These are phyloP conservation scores for Mycena maculata DNA, from an alignment of 768 basidiomycete genomes.

Conservation along the genomic window DNA sequence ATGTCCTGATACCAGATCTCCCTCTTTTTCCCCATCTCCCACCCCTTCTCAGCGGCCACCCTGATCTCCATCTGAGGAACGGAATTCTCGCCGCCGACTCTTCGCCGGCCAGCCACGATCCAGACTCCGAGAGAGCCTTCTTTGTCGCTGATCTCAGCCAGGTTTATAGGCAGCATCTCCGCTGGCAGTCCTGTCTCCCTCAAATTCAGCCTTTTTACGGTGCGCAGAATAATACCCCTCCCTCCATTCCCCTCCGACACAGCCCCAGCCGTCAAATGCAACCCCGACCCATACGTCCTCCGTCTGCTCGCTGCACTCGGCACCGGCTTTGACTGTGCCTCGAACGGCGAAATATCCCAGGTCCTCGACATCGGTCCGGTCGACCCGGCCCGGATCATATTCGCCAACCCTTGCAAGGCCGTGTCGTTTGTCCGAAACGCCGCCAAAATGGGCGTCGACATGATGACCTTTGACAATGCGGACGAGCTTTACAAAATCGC, in stretches of 20 bases:
- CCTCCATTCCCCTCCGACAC: constrained; percentile 40
- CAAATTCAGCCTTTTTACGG: constrained; percentile 96
- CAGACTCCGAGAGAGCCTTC: constrained; percentile 92
- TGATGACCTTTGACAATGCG: constrained; percentile 98
- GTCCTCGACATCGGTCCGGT: constrained; percentile 82
- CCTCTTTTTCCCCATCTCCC: constrained; percentile 70
- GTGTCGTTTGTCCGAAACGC: constrained; percentile 92
- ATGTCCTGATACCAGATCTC: constrained; percentile 10
- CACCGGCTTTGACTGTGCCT: constrained; percentile 97
- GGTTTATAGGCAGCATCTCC: constrained; percentile 85
- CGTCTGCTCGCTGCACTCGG: constrained; percentile 91
- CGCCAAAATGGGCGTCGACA: constrained; percentile 80
- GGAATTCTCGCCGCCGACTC: constrained; percentile 78
- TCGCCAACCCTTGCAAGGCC: constrained; percentile 99
- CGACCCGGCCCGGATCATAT: constrained; percentile 87
- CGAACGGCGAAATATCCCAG: constrained; percentile 89
- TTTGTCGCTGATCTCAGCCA: constrained; percentile 94
- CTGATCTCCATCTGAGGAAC: constrained; percentile 78
- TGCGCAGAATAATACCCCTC: constrained; percentile 49
- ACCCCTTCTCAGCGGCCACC: constrained; percentile 73
- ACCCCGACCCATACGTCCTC: constrained; percentile 95
- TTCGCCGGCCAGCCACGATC: constrained; percentile 59
- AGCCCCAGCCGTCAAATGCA: constrained; percentile 91
- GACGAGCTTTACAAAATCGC: constrained; percentile 97
- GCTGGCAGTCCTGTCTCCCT: constrained; percentile 83